Conservation (phyloP, 2,329 filamentous ascomycete species). For the Juglanconis oblonga region DNA sequence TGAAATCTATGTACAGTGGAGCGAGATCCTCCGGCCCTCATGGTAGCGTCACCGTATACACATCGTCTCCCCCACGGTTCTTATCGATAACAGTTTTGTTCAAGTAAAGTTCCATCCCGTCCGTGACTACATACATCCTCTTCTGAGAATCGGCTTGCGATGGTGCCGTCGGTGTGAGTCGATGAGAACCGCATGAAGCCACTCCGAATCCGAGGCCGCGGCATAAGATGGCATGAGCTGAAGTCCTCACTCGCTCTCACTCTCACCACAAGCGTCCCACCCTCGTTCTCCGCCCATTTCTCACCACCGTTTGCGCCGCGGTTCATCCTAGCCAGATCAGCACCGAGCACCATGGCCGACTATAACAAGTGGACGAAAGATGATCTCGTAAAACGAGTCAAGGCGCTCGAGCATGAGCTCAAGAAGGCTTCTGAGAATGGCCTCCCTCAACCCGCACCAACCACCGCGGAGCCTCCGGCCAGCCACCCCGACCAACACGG, state of each 20-base stretch:
- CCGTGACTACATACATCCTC: neutral
- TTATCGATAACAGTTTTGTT: slow-evolving; percentile 22
- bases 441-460: neutral
- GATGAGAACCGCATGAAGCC: slow-evolving; percentile 9
- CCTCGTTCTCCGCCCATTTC: neutral
- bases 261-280: neutral
- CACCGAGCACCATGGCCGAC: slow-evolving; percentile 20
- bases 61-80: neutral
- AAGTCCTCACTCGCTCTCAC: neutral
- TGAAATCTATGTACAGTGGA: neutral
- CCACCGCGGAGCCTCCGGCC: neutral
- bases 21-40: neutral
- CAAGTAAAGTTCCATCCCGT: neutral
- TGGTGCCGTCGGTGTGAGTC: slow-evolving; percentile 2
- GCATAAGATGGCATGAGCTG: slow-evolving; percentile 12
- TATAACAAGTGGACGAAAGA: slow-evolving; percentile 69
- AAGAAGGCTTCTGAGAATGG: slow-evolving; percentile 34
- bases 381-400: slow-evolving; percentile 66
- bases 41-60: neutral
- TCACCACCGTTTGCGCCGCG: neutral
- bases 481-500: neutral
- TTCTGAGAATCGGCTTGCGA: neutral
- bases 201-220: neutral
- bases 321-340: neutral
- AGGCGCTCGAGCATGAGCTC: slow-evolving; percentile 64